phyloP scores from a whole-genome alignment of 2,329 filamentous ascomycete genomes.

The Neofusicoccum parvum region DNA sequence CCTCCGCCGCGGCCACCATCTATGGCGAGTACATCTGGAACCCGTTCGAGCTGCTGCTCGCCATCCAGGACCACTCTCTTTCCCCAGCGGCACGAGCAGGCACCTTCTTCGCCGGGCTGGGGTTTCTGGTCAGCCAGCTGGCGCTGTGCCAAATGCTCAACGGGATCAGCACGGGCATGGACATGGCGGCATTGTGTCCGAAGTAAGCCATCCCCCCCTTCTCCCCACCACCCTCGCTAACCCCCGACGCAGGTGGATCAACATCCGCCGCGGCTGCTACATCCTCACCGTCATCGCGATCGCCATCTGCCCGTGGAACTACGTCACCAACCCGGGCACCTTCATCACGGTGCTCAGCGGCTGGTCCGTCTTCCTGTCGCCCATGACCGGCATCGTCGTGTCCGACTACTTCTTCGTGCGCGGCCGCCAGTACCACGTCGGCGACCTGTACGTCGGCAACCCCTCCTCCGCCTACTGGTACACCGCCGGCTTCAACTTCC shows the following conservation, averaged over 20 bases:
- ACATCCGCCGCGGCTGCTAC: constrained; percentile 28
- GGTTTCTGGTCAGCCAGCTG: constrained; percentile 29
- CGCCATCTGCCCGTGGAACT: constrained; percentile 29
- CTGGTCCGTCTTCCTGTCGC: constrained; percentile 32
- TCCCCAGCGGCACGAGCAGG: constrained; percentile 29
- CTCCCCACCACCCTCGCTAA: neutral
- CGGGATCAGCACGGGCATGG: constrained; percentile 32
- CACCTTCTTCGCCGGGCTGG: constrained; percentile 34
- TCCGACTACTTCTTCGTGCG: constrained; percentile 33
- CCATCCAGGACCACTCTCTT: constrained; percentile 30
- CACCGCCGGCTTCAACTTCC: constrained; percentile 28
- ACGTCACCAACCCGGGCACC: constrained; percentile 20
- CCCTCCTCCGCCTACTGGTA: constrained; percentile 30
- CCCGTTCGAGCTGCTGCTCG: constrained; percentile 35
- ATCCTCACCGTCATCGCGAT: constrained; percentile 29
- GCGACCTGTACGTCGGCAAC: constrained; percentile 28
- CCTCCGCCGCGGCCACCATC: constrained; percentile 40
- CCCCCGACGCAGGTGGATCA: constrained; percentile 13
- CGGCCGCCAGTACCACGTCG: constrained; percentile 27
- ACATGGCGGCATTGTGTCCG: constrained; percentile 30
- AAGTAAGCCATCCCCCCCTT: constrained; percentile 20
- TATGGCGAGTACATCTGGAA: constrained; percentile 44
- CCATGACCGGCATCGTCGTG: constrained; percentile 27
- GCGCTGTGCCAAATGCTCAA: constrained; percentile 32
- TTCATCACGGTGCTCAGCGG: constrained; percentile 28